These are phyloP conservation scores for Escovopsis weberi DNA, from an alignment of 2,329 filamentous ascomycete genomes.

Conservation along the genomic window DNA sequence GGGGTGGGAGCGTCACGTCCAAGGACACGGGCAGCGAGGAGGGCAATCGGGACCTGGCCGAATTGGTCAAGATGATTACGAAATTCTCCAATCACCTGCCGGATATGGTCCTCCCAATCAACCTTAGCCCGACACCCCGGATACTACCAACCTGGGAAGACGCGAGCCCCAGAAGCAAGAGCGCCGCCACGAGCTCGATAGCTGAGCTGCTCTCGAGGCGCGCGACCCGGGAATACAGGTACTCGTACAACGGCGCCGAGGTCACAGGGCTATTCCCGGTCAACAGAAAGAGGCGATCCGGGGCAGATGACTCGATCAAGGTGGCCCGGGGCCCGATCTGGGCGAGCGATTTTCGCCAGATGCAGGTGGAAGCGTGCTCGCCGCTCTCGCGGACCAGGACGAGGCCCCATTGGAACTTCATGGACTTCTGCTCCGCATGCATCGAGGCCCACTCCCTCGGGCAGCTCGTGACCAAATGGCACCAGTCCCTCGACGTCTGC, in stretches of 20 bases:
- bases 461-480: conserved; percentile 54
- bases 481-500: conserved; percentile 50
- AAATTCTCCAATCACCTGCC: conserved; percentile 59
- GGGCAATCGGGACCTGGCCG: conserved; percentile 24
- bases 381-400: conserved; percentile 44
- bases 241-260: conserved; percentile 2
- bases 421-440: conserved; percentile 50
- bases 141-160: conserved; percentile 47
- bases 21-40: conserved; percentile 19
- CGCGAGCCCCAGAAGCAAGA: conserved; percentile 10
- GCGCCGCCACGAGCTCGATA: conserved; percentile 13
- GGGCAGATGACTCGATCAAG: neutral
- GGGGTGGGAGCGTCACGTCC: conserved; percentile 43
- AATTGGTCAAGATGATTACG: conserved; percentile 51
- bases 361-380: conserved; percentile 41
- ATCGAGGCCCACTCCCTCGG: conserved; percentile 48
- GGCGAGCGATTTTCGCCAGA: conserved; percentile 22
- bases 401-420: conserved; percentile 47
- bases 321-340: neutral
- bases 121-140: conserved; percentile 38
- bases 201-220: conserved; percentile 16
- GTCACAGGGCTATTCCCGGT: neutral
- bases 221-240: conserved; percentile 1
- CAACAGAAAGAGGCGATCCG: neutral
- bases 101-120: conserved; percentile 75